Percentiles rank a stretch among this genome's conserved stretches.
These are phyloP conservation scores for Mycena indigotica DNA, from an alignment of 768 basidiomycete genomes.

Conservation along the genomic window DNA sequence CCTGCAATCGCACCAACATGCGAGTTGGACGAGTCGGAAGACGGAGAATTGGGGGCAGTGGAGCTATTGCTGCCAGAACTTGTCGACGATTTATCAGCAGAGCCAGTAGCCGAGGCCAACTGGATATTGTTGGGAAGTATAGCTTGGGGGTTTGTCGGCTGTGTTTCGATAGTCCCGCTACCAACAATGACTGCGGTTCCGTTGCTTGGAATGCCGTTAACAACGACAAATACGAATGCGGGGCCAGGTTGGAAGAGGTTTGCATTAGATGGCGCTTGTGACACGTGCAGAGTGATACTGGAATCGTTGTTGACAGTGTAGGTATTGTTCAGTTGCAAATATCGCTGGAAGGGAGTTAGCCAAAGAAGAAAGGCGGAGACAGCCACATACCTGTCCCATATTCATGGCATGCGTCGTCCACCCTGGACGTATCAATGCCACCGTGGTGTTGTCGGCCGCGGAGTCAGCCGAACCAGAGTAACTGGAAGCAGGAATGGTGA, in stretches of 20 bases:
- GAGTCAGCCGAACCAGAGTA: conserved; percentile 69
- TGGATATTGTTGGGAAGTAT: conserved; percentile 55
- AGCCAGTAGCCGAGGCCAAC: conserved; percentile 44
- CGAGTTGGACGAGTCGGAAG: conserved; percentile 5
- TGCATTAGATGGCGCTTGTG: conserved; percentile 82
- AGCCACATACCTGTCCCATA: too few species aligned
- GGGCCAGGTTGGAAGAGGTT: conserved; percentile 91
- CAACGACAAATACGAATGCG: conserved; percentile 76
- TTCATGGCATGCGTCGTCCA: conserved; percentile 82
- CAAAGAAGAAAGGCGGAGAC: too few species aligned
- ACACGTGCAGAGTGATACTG: conserved; percentile 74
- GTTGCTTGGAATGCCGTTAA: conserved; percentile 83
- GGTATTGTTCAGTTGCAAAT: conserved; percentile 70
- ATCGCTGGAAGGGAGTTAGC: conserved; percentile 35
- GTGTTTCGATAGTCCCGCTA: conserved; percentile 72
- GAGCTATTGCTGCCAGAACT: conserved; percentile 11
- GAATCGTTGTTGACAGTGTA: conserved; percentile 81
- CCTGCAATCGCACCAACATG: conserved; percentile 39
- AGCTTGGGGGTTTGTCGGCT: conserved; percentile 50
- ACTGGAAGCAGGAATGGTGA: conserved; percentile 65
- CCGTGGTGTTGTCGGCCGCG: conserved; percentile 72
- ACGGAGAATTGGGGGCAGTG: conserved; percentile 19
- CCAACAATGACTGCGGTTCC: conserved; percentile 80
- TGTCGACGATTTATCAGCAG: conserved; percentile 29
- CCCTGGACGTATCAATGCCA: conserved; percentile 81